Conservation (phyloP, 2,329 filamentous ascomycete genomes). For the Ophiostoma sp. region DNA sequence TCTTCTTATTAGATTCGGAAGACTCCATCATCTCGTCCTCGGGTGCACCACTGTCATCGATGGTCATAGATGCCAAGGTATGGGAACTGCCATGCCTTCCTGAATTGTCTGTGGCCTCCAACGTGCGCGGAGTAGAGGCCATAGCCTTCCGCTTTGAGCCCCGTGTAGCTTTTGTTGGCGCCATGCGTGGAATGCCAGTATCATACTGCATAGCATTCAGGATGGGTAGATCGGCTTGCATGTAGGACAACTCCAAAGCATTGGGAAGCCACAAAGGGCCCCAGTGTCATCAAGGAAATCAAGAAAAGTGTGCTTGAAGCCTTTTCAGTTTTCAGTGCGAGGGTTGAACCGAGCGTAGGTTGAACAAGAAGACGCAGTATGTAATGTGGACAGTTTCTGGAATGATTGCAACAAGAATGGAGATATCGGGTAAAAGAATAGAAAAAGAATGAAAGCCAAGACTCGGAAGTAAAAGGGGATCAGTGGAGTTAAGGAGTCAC, state of each 20-base stretch:
- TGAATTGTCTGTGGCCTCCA: not conserved
- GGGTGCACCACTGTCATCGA: not conserved
- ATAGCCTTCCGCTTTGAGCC: slow-evolving; percentile 14
- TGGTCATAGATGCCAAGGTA: not conserved
- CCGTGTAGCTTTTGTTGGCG: not conserved
- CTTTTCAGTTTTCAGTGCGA: not conserved
- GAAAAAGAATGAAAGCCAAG: not conserved
- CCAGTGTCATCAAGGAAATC: not conserved
- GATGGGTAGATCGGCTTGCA: slow-evolving; percentile 39
- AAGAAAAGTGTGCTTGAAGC: not conserved
- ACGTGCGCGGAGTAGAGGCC: not conserved
- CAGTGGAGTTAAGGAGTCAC: slow-evolving; percentile 11
- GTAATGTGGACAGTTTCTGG: not conserved
- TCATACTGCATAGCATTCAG: slow-evolving; percentile 45
- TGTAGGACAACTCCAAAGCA: slow-evolving; percentile 21
- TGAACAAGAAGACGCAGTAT: not conserved
- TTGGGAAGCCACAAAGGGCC: not conserved
- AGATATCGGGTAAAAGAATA: not conserved
- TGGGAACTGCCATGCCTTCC: not conserved
- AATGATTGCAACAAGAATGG: not conserved
- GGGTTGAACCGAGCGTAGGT: not conserved
- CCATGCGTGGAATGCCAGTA: slow-evolving; percentile 30
- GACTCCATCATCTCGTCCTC: not conserved
- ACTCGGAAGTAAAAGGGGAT: not conserved
- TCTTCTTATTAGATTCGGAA: not conserved